Base-by-base conservation (phyloP, 345 rosid genomes). In the Theobroma cacao region DNA sequence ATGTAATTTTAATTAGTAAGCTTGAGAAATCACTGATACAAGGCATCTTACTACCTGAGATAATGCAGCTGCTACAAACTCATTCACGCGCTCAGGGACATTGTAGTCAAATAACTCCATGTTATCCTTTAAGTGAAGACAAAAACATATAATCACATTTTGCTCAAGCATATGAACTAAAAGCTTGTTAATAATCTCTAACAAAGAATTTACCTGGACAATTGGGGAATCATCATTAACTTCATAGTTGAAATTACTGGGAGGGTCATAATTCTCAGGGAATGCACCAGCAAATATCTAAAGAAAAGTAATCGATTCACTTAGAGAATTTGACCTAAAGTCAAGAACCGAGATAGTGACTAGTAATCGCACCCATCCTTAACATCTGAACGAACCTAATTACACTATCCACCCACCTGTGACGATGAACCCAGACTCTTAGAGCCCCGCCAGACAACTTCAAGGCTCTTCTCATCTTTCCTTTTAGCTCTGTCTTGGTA, bases 261-360 rank as follows among this genome's bases (percentile, higher is more conserved):
- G 91, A 83, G 91, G 88, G 55, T 85, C 91, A 73, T 88, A 88
- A 77, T 85, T 82, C 85, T 82, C 55, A 30, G 91, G 91, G 75
- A 86, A 88, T 45, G 84, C 89, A 59, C 86, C 89, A 12, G 89
- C 74, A 84, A 88, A 86, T 61, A 88, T 85, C 91, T 88, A 80
- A 8, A 78, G 60, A 31, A 34, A 22, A 74, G 14, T 10, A 77
- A 69, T 38, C 45, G 18, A 71, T n/a, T 40, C 72, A 40, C 11
- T 75, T 22, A 64, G 50, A 28, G 41, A 59, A 28, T 5, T 41
- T 47, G 18, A 79, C 34, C 45, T 50, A 65, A 41, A 59, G 11
- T 41, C 24, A 72, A 40, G 2, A 15, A 43, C 30, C 34, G 26
- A 69, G 71, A 20, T 24, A 4, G 34, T 59, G 34, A 9, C 48